Base-by-base conservation (phyloP, 2,329 filamentous ascomycete species). In the Diaporthe helianthi region DNA sequence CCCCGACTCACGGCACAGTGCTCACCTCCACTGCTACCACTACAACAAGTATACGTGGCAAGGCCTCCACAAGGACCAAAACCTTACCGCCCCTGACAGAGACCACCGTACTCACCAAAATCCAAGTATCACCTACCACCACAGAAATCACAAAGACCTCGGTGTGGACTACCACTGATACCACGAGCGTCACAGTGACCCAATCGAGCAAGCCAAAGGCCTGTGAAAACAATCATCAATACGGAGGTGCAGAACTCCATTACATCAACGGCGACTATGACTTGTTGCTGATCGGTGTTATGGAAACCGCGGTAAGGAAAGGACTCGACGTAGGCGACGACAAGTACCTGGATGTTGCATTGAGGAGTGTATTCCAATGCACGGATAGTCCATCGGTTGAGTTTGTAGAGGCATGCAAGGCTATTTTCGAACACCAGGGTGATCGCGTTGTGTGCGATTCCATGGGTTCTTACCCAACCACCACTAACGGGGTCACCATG, bases 181-280 rank as follows among this genome's bases (percentile, higher is more conserved):
- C 58, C 9, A 41, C 65, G 22, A 69, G 13, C 4, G 9, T 47
- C n/a, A 33, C 49, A n/a, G 41, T 19, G 22, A 47, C 54, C 8
- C 22, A 22, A 4, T 55, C 53, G 13, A 29, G 46, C 6, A 36
- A 47, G 22, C n/a, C 60, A 3, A 19, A 41, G 19, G 44, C 46
- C n/a, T 71, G 69, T 53, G 38, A 46, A 6, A 63, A 33, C 3
- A 26, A 51, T 9, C 38, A 49, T 1, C n/a, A 31, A 2, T 69
- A 69, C 12, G 66, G 66, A 0, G 69, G 69, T 7, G 19, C 46
- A 19, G 60, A 71, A 19, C 36, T 71, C 22, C 69, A 65, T 19
- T 22, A 69, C 5, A 22, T 71, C 22, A 69, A 69, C 19, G 8
- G 31, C 38, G 52, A 60, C 26, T 71, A 71, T 19, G 69, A 60